These are phyloP conservation scores for Rubia tinctorum DNA, from an alignment of 305 asterid genomes.

Conservation along the genomic window DNA sequence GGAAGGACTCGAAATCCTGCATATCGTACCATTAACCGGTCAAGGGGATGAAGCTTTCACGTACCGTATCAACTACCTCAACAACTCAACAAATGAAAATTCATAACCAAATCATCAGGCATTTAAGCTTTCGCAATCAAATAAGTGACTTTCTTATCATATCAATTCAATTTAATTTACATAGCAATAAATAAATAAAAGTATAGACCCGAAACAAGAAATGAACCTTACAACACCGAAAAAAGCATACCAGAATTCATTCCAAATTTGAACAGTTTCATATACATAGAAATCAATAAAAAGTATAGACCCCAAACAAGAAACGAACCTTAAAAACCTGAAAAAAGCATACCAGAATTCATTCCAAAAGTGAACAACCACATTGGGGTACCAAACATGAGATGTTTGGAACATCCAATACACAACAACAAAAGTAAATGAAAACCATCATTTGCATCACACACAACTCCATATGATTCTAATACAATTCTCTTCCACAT, in stretches of 20 bases:
- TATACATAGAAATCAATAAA: background rate
- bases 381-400: background rate
- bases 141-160: background rate
- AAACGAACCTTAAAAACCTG: background rate
- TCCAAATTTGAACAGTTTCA: background rate
- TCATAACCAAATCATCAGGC: background rate
- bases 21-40: slow-evolving; percentile 18
- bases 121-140: background rate
- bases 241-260: background rate
- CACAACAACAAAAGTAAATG: background rate
- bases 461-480: background rate
- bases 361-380: background rate
- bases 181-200: too few species aligned
- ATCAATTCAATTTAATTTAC: background rate
- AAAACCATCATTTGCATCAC: background rate
- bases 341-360: background rate
- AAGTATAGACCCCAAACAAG: background rate
- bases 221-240: background rate
- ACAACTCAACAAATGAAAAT: background rate
- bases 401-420: background rate
- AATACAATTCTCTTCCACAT: background rate
- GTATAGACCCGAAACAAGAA: background rate
- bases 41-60: slow-evolving; percentile 14
- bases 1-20: slow-evolving; percentile 14
- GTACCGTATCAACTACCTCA: background rate